Evolutionary conservation across 805 yeast genomes (phyloP), one percentile per base, ranked within the genome.

Genomic region (Starmerella cellae): DNA sequence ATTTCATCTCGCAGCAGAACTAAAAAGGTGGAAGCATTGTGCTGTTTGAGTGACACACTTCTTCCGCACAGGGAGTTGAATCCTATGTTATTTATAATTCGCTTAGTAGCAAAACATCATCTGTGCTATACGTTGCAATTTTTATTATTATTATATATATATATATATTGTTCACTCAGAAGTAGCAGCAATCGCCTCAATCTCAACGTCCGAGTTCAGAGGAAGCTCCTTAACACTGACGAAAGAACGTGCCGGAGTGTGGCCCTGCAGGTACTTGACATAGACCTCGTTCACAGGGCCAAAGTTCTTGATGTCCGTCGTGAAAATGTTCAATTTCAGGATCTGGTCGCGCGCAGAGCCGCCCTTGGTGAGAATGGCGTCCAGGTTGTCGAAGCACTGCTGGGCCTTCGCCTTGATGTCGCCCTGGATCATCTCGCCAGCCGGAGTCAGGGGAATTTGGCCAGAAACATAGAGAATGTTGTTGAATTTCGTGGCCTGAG

Each of bases 211-310:
- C 48, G 77, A 83, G 47, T 84, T 84, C 62, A 91, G 74, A 47
- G 98, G 98, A 55, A 91, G 77, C 49, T 75, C 77, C 64, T 77
- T 79, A 49, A 87, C 97, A 35, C 96, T 96, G 55, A 91, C 94
- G 70, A 96, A 91, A 2, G 96, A 82, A 74, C 98, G 83, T 31
- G 97, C 97, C 35, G 98, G 97, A 38, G 55, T 53, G 55, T 59
- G 63, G 39, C 52, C 55, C 37, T 53, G 46, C 46, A 61, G 56
- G 52, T 55, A 62, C 57, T 63, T 57, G 42, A 75, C 76, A 66
- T 91, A 91, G 40, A 82, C 94, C 52, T 69, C 71, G 68, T 91
- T 91, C 69, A 91, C 82, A 50, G 74, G 80, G 48, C 73, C 83
- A 59, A 91, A 91, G 60, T 80, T 74, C 55, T 69, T 68, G 79